Evolutionary conservation across 1,139 yeast genomes (phyloP).

Genomic region (Saccharomyces hybrid): DNA sequence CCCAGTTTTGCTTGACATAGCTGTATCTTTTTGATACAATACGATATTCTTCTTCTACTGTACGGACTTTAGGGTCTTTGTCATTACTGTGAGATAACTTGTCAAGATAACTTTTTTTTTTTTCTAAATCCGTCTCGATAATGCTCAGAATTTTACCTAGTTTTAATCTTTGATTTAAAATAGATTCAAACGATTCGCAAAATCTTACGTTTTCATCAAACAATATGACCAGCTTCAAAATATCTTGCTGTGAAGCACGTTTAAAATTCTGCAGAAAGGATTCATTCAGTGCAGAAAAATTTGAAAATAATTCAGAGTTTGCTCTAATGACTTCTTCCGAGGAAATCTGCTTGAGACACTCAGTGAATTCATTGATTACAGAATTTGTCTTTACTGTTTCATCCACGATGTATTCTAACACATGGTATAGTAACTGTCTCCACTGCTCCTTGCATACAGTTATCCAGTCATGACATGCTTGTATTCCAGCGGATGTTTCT

Average conservation of each 20-base stretch:
- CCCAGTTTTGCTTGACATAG: constrained; percentile 43
- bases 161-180: constrained; percentile 65
- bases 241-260: constrained; percentile 48
- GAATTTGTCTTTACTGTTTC: not conserved
- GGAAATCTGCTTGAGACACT: not conserved
- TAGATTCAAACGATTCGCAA: constrained; percentile 65
- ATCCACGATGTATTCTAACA: not conserved
- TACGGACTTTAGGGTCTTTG: constrained; percentile 46
- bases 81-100: constrained; percentile 43
- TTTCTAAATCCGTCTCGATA: constrained; percentile 46
- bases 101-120: constrained; percentile 43
- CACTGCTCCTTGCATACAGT: not conserved
- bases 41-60: constrained; percentile 50
- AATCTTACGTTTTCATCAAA: constrained; percentile 81
- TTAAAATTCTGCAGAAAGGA: not conserved
- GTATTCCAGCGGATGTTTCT: not conserved
- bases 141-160: constrained; percentile 50
- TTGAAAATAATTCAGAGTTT: not conserved
- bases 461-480: not conserved
- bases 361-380: not conserved
- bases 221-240: constrained; percentile 77
- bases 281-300: not conserved
- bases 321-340: not conserved
- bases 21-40: constrained; percentile 32
- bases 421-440: not conserved